These are phyloP conservation scores for Cinnamomum micranthum DNA, from an alignment of 164 flowering plant genomes.

Conservation along the genomic window DNA sequence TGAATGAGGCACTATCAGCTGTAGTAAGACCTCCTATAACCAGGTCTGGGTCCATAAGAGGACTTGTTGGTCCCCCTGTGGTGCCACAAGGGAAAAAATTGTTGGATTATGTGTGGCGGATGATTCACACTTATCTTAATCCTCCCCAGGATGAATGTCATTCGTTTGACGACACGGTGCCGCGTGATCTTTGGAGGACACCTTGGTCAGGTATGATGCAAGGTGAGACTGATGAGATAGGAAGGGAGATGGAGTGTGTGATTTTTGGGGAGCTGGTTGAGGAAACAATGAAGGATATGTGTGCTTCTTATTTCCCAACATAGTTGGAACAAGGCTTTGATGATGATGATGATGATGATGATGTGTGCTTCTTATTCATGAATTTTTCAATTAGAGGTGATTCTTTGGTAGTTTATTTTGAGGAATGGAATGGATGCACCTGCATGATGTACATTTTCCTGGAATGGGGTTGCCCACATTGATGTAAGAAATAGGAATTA, in stretches of 20 bases:
- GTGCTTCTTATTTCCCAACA: too few relatives aligned
- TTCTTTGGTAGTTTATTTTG: not conserved
- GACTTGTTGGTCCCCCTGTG: slow-evolving; percentile 18
- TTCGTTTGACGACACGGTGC: slow-evolving; percentile 46
- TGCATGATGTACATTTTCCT: not conserved
- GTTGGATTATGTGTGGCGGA: slow-evolving; percentile 51
- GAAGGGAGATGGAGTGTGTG: slow-evolving; percentile 50
- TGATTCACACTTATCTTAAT: slow-evolving; percentile 33
- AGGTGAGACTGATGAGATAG: slow-evolving; percentile 42
- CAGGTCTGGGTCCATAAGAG: slow-evolving; percentile 40
- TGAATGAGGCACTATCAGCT: slow-evolving; percentile 57
- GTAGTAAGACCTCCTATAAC: slow-evolving; percentile 42
- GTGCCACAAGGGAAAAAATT: slow-evolving; percentile 46
- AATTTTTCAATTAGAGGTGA: not conserved
- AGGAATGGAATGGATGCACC: not conserved
- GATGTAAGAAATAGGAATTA: too few relatives aligned
- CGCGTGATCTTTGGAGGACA: slow-evolving; percentile 34
- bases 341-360: too few relatives aligned
- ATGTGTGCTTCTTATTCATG: not conserved
- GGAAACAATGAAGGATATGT: slow-evolving; percentile 53
- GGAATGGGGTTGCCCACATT: not conserved
- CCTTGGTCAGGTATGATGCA: slow-evolving; percentile 47
- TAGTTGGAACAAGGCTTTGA: too few relatives aligned
- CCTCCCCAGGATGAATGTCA: slow-evolving; percentile 37
- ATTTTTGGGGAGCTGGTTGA: slow-evolving; percentile 58